Conservation (phyloP, 768 basidiomycete species). For the Lactarius akahatsu region DNA sequence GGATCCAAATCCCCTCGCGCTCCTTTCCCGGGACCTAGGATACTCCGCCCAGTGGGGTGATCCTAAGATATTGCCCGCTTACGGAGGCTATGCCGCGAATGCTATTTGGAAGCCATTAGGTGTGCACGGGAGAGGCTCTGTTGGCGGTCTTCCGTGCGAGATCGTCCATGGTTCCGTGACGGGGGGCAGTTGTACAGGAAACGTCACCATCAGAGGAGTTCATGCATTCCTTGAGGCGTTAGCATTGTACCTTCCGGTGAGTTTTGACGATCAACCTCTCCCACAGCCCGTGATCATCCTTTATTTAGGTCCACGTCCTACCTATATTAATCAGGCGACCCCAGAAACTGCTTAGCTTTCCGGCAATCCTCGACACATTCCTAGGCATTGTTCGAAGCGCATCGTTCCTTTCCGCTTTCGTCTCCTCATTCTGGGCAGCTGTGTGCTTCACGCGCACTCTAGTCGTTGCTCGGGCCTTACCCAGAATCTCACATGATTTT, state of each 20-base stretch:
- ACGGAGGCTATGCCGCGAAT: slow-evolving; percentile 55
- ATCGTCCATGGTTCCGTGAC: slow-evolving; percentile 64
- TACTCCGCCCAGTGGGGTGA: slow-evolving; percentile 64
- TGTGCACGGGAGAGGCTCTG: slow-evolving; percentile 48
- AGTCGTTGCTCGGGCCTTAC: slow-evolving; percentile 60
- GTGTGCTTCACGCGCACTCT: slow-evolving; percentile 71
- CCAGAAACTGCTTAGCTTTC: slow-evolving; percentile 46
- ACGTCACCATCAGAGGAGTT: slow-evolving; percentile 51
- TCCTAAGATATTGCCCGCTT: slow-evolving; percentile 56
- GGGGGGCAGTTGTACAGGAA: slow-evolving; percentile 57
- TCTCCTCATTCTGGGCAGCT: slow-evolving; percentile 66
- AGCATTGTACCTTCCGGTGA: slow-evolving; percentile 68
- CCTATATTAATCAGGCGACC: slow-evolving; percentile 65
- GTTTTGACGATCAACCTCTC: slow-evolving; percentile 31
- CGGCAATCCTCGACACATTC: slow-evolving; percentile 42
- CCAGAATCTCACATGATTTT: slow-evolving; percentile 68
- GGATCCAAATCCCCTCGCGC: slow-evolving; percentile 43
- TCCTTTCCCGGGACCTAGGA: slow-evolving; percentile 56
- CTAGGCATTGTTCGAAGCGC: slow-evolving; percentile 62
- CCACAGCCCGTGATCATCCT: slow-evolving; percentile 11
- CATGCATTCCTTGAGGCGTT: slow-evolving; percentile 63
- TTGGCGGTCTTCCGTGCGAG: slow-evolving; percentile 78
- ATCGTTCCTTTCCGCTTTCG: slow-evolving; percentile 68
- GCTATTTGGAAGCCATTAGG: slow-evolving; percentile 56
- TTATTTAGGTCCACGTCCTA: slow-evolving; percentile 63